phyloP scores from a whole-genome alignment of 345 rosid genomes.

The Combretum micranthum region DNA sequence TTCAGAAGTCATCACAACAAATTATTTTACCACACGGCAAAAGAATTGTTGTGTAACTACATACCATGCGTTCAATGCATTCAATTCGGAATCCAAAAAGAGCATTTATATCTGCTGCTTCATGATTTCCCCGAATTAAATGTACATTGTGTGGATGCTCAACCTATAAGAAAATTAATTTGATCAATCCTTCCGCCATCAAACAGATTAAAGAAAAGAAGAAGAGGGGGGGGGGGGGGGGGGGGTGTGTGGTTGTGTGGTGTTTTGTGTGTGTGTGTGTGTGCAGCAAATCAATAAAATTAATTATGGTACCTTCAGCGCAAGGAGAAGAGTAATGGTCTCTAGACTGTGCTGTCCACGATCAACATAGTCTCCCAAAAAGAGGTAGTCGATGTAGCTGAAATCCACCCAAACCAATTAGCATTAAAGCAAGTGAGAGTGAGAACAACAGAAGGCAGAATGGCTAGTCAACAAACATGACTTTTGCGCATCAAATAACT shows the following conservation, averaged over 20 bases:
- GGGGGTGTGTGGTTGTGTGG: too few relatives aligned
- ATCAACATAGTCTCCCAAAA: conserved; percentile 98
- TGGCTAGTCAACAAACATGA: too few relatives aligned
- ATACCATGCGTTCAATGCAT: conserved; percentile 98
- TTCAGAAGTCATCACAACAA: conserved; percentile 10
- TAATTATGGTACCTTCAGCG: conserved; percentile 61
- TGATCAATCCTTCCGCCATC: too few relatives aligned
- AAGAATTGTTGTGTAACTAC: not conserved
- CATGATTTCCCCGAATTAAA: conserved; percentile 97
- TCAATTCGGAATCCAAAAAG: conserved; percentile 97
- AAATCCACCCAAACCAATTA: conserved; percentile 16
- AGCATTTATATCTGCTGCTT: conserved; percentile 99
- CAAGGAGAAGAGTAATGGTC: conserved; percentile 89
- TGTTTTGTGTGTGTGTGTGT: too few relatives aligned
- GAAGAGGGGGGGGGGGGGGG: too few relatives aligned
- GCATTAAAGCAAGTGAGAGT: conserved; percentile 4
- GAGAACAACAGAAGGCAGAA: too few relatives aligned
- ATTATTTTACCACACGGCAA: too few relatives aligned
- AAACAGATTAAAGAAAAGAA: too few relatives aligned
- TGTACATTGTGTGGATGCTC: conserved; percentile 88
- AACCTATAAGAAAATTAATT: conserved; percentile 39
- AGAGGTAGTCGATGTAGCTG: conserved; percentile 98
- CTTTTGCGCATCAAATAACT: too few relatives aligned
- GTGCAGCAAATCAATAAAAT: not conserved
- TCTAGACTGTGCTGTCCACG: conserved; percentile 99